A percentile compares a stretch with the other conserved stretches of the same genome.
phyloP scores from a whole-genome alignment of 495 filamentous ascomycete genomes.

The Aspergillus nanangensis region DNA sequence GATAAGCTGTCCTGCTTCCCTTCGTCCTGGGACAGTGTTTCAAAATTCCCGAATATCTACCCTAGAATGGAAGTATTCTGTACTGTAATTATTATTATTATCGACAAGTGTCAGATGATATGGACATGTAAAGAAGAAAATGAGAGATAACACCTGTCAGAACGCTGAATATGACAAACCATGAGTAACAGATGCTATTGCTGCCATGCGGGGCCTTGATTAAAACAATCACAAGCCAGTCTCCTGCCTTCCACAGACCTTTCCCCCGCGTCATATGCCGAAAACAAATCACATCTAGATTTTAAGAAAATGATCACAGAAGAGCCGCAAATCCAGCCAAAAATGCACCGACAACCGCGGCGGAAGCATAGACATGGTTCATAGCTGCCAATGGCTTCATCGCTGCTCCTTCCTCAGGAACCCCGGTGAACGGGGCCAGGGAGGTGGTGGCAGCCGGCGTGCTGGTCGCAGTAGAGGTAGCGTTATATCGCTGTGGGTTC shows the following conservation, averaged over 20 bases:
- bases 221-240: too few species aligned
- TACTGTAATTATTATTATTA: too few species aligned
- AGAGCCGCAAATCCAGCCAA: constrained; percentile 61
- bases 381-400: constrained; percentile 41
- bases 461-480: constrained; percentile 44
- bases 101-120: too few species aligned
- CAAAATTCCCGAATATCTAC: too few species aligned
- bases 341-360: constrained; percentile 51
- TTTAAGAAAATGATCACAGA: constrained; percentile 50
- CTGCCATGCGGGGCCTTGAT: too few species aligned
- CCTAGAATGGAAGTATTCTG: too few species aligned
- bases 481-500: constrained; percentile 59
- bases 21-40: too few species aligned
- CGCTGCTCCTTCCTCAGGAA: constrained; percentile 23
- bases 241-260: too few species aligned
- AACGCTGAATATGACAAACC: background rate
- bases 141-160: background rate
- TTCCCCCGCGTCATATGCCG: too few species aligned
- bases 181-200: background rate
- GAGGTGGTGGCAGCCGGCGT: constrained; percentile 34
- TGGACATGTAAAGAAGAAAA: background rate
- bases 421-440: constrained; percentile 26
- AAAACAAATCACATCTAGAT: too few species aligned
- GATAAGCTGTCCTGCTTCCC: too few species aligned
- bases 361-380: constrained; percentile 55